These are phyloP conservation scores for Phyllosticta citrichinensis DNA, from an alignment of 2,329 filamentous ascomycete genomes.

Conservation along the genomic window DNA sequence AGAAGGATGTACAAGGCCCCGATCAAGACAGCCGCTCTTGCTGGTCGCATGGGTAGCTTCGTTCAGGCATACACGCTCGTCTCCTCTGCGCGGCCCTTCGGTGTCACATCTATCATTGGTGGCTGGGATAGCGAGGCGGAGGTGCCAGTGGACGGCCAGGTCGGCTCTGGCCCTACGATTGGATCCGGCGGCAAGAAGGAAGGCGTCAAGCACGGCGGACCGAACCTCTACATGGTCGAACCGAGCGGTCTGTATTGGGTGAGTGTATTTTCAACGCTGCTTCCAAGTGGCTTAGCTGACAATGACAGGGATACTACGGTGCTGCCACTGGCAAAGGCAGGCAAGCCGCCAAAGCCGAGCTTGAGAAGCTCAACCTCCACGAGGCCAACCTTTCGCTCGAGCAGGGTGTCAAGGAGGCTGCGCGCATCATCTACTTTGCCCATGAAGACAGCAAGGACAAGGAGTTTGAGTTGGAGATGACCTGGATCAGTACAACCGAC, in stretches of 20 bases:
- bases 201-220: constrained; percentile 71
- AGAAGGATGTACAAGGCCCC: constrained; percentile 89
- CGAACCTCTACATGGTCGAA: constrained; percentile 97
- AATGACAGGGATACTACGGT: constrained; percentile 74
- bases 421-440: constrained; percentile 91
- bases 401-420: constrained; percentile 91
- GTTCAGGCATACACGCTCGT: constrained; percentile 97
- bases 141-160: constrained; percentile 77
- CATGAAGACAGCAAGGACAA: constrained; percentile 99
- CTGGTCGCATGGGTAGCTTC: constrained; percentile 88
- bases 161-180: constrained; percentile 66
- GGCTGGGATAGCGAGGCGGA: constrained; percentile 89
- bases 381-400: constrained; percentile 66
- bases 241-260: constrained; percentile 93
- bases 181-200: constrained; percentile 77
- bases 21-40: constrained; percentile 79
- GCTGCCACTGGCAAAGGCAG: constrained; percentile 94
- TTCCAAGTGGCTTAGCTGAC: constrained; percentile 5
- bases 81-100: constrained; percentile 91
- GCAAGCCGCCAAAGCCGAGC: constrained; percentile 93
- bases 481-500: constrained; percentile 78
- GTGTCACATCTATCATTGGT: constrained; percentile 86
- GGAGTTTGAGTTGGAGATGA: constrained; percentile 99
- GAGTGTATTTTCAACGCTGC: constrained; percentile 18
- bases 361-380: constrained; percentile 90